Evolutionary conservation across 2,329 filamentous ascomycete genomes (phyloP).

Genomic region (Emericellopsis atlantica): DNA sequence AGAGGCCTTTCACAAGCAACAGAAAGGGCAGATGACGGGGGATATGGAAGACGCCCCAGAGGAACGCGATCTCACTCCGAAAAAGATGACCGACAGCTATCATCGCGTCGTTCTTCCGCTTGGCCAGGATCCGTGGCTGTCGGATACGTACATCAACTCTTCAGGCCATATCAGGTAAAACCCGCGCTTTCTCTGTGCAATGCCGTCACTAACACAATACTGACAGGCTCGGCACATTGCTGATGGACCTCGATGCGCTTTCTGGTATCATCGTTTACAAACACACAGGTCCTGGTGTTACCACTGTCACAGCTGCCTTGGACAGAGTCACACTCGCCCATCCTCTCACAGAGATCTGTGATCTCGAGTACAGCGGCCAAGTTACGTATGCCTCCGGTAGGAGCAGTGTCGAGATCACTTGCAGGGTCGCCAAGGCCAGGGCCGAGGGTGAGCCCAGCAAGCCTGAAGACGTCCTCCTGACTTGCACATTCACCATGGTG

Average conservation of each 20-base stretch:
- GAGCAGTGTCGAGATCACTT: constrained; percentile 62
- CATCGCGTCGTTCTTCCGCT: constrained; percentile 40
- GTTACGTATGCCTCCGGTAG: constrained; percentile 58
- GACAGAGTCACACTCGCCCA: constrained; percentile 48
- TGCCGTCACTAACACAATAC: neutral
- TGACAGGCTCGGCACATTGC: constrained; percentile 47
- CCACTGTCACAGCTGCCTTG: constrained; percentile 34
- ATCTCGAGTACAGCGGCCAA: constrained; percentile 56
- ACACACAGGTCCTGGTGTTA: constrained; percentile 42
- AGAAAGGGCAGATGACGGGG: constrained; percentile 7
- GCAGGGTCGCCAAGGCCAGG: constrained; percentile 58
- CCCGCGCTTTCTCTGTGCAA: neutral
- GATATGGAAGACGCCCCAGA: constrained; percentile 3
- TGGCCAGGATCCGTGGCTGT: constrained; percentile 61
- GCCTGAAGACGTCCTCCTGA: constrained; percentile 29
- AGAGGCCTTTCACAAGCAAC: constrained; percentile 11
- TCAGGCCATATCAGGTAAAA: constrained; percentile 52
- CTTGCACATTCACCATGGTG: constrained; percentile 22
- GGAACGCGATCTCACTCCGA: constrained; percentile 13
- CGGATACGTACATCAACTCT: constrained; percentile 67
- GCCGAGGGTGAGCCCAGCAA: constrained; percentile 38
- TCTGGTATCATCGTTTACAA: constrained; percentile 68
- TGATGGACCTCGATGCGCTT: constrained; percentile 72
- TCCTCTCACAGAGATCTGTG: constrained; percentile 64
- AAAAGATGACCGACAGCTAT: constrained; percentile 17